Percentiles rank a stretch among this genome's conserved stretches.
These are phyloP conservation scores for Aaosphaeria arxii DNA, from an alignment of 2,329 filamentous ascomycete genomes.

Conservation along the genomic window DNA sequence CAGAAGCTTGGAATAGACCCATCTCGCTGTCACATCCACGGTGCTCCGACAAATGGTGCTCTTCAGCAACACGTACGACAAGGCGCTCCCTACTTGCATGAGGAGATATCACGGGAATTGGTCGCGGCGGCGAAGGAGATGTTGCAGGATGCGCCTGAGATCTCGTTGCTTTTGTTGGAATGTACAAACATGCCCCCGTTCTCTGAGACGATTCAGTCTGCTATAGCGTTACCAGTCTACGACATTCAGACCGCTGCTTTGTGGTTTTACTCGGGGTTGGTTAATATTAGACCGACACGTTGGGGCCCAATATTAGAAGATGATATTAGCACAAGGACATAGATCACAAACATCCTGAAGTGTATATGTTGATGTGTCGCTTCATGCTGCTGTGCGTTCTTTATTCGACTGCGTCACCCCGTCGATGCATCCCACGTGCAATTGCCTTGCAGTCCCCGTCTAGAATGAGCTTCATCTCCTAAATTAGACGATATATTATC, in stretches of 20 bases:
- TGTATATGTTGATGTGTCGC: no score
- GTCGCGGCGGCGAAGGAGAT: background rate
- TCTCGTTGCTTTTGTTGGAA: constrained; percentile 28
- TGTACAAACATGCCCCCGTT: constrained; percentile 41
- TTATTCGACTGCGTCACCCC: no score
- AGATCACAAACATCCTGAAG: no score
- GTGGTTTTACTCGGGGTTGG: constrained; percentile 38
- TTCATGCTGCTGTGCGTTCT: no score
- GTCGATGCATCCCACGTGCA: no score
- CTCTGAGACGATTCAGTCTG: constrained; percentile 27
- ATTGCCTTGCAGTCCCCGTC: no score
- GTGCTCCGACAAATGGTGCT: background rate
- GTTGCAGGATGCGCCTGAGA: constrained; percentile 19
- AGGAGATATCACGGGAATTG: background rate
- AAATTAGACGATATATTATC: no score
- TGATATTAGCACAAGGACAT: no score
- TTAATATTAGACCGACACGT: constrained; percentile 6
- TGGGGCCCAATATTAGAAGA: no score
- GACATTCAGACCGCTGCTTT: constrained; percentile 36
- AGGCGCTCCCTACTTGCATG: background rate
- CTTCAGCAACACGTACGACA: background rate
- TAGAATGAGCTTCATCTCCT: no score
- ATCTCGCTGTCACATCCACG: background rate
- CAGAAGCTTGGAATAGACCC: background rate
- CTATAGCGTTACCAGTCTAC: constrained; percentile 14